Base-by-base conservation (phyloP, 768 basidiomycete genomes). In the Lentinula raphanica region DNA sequence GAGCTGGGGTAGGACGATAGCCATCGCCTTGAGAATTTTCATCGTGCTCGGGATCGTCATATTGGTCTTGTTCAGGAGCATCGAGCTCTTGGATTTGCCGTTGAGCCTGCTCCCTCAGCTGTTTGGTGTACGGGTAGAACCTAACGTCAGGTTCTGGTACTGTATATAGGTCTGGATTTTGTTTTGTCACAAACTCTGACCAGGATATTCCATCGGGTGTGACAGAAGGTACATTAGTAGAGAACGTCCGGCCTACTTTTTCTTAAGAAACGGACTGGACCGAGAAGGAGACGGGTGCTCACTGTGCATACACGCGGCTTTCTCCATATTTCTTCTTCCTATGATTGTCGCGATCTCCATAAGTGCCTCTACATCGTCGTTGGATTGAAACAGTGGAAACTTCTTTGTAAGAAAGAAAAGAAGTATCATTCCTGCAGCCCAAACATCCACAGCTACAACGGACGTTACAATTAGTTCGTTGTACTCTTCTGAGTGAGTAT, bases 311-410 rank as follows among this genome's bases (percentile, higher is more conserved):
- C 88, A 82, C 0, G 95, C 96, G 36, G 85, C 80, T 66, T 81
- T 86, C 67, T 96, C 96, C 81, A 97, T 92, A 53, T 80, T 80
- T 62, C 78, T 80, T 61, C 82, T 82, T 7, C 97, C 97, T 60
- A 97, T 83, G 44, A 99, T 87, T 11, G 84, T 76, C 15, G 92
- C 88, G 55, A 98, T 88, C 72, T 99, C 97, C 87, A 98, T 90
- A 19, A 98, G 76, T 5, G 95, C 97, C 70, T 99, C 96, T 35
- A 87, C 82, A 67, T 99, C 97, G 65, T 98, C 94, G 65, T 83
- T 90, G 19, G 94, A 93, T 64, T 93, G 90, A 73, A 98, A 94
- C 28, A 98, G 72, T 1, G 97, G 97, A 67, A 98, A 99, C 64
- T 96, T 97, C 44, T 85, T 82, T 0, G 87, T 88, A 35, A 99